These are phyloP conservation scores for Ascochyta viciae-villosae DNA, from an alignment of 2,329 filamentous ascomycete species.

Conservation along the genomic window DNA sequence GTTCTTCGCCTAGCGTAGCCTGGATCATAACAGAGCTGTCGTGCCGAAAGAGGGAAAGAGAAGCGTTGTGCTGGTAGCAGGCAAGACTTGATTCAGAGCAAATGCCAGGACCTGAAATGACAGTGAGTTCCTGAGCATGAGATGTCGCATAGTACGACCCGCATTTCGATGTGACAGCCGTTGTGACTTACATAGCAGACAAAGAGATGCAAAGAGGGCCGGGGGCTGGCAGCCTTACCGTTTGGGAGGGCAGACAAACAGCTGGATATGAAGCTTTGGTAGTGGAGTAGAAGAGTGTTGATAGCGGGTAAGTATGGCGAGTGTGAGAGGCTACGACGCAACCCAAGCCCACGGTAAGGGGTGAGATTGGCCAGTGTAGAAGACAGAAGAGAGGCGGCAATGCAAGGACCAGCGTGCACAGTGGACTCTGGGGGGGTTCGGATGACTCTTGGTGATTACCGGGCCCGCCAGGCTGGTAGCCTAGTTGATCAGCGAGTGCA, in stretches of 20 bases:
- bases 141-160: constrained; percentile 41
- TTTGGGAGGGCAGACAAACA: constrained; percentile 30
- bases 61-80: constrained; percentile 35
- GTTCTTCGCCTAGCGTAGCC: constrained; percentile 35
- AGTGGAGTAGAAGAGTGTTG: constrained; percentile 36
- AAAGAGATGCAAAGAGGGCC: constrained; percentile 46
- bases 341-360: constrained; percentile 35
- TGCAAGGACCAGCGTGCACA: constrained; percentile 41
- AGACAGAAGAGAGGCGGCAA: constrained; percentile 31
- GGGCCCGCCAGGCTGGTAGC: constrained; percentile 44
- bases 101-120: constrained; percentile 46
- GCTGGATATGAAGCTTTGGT: constrained; percentile 38
- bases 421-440: constrained; percentile 32
- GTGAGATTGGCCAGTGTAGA: constrained; percentile 35
- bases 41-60: constrained; percentile 41
- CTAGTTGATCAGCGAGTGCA: constrained; percentile 38
- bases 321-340: constrained; percentile 27
- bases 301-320: constrained; percentile 28
- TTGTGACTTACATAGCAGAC: constrained; percentile 46
- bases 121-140: constrained; percentile 41
- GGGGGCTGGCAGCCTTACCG: constrained; percentile 37
- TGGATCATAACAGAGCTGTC: constrained; percentile 38
- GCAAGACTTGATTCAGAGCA: constrained; percentile 46
- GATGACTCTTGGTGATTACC: constrained; percentile 45
- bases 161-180: constrained; percentile 42